Percentiles rank a stretch among this genome's conserved stretches.
Conservation (phyloP, 345 rosid genomes). For the Punica granatum region DNA sequence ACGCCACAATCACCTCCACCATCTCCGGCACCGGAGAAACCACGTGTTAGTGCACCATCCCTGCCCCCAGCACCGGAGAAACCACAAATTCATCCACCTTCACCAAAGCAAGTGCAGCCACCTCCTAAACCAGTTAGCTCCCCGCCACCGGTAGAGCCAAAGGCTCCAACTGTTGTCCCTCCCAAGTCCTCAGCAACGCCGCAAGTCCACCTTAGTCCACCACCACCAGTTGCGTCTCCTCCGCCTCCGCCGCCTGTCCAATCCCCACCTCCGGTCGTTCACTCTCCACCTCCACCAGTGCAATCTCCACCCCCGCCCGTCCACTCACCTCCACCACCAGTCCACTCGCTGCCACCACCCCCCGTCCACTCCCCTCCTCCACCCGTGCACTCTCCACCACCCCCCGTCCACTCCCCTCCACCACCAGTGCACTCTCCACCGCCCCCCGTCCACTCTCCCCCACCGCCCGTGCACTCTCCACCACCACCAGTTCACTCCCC, state of each 20-base stretch:
- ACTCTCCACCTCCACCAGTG: not conserved
- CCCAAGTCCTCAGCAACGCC: not conserved
- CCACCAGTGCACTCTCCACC: not conserved
- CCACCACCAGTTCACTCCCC: not conserved
- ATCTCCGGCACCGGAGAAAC: not conserved
- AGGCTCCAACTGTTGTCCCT: not conserved
- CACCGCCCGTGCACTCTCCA: not conserved
- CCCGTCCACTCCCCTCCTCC: not conserved
- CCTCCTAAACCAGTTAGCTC: not conserved
- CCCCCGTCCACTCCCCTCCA: constrained; percentile 2
- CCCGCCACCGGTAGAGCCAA: not conserved
- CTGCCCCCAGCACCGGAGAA: not conserved
- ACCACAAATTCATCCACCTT: not conserved
- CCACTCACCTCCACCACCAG: not conserved
- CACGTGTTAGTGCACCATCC: not conserved
- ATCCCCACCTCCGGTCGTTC: not conserved
- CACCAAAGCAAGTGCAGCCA: not conserved
- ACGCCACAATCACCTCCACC: constrained; percentile 5
- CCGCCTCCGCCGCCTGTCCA: not conserved
- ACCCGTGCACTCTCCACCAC: not conserved
- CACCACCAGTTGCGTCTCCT: not conserved
- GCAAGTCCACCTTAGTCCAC: not conserved
- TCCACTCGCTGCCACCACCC: not conserved
- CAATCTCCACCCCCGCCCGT: not conserved
- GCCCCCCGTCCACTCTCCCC: not conserved